A percentile compares a stretch with the other conserved stretches of the same genome.
phyloP scores from a whole-genome alignment of 1,139 yeast genomes.

The Geotrichum carabidarum region DNA sequence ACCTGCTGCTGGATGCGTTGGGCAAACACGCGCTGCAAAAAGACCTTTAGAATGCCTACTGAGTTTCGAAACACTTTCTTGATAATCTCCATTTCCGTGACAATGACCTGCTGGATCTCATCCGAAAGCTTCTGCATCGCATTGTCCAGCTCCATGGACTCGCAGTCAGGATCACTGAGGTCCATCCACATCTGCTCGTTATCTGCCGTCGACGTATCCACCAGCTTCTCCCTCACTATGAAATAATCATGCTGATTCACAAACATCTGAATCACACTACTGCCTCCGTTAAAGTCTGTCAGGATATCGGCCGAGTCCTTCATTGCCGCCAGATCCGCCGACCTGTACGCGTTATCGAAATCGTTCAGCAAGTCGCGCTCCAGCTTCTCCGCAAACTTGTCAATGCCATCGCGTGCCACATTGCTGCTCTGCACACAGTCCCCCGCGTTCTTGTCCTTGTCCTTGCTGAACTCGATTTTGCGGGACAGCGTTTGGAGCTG shows the following conservation, averaged over 20 bases:
- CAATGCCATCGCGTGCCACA: constrained; percentile 51
- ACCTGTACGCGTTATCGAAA: constrained; percentile 42
- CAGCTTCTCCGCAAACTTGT: constrained; percentile 69
- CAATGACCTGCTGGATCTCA: constrained; percentile 47
- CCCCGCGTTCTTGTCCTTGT: background rate
- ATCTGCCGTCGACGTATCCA: constrained; percentile 36
- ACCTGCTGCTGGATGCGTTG: constrained; percentile 63
- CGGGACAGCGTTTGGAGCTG: constrained; percentile 60
- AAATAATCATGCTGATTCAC: constrained; percentile 76
- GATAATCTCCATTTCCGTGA: constrained; percentile 69
- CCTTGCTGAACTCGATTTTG: constrained; percentile 38
- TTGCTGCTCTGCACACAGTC: constrained; percentile 39
- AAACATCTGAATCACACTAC: constrained; percentile 74
- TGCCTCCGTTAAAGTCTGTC: constrained; percentile 79
- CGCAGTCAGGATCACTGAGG: constrained; percentile 45
- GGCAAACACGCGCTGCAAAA: constrained; percentile 72
- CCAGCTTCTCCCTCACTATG: constrained; percentile 46
- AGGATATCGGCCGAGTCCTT: constrained; percentile 74
- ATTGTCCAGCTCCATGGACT: constrained; percentile 40
- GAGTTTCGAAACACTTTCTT: constrained; percentile 66
- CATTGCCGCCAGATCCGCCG: constrained; percentile 64
- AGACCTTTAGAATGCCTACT: constrained; percentile 60
- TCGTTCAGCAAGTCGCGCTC: constrained; percentile 51
- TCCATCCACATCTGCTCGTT: constrained; percentile 44
- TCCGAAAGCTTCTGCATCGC: constrained; percentile 40